Base-by-base conservation (phyloP, 306 rosid genomes). In the Fagus sylvatica region DNA sequence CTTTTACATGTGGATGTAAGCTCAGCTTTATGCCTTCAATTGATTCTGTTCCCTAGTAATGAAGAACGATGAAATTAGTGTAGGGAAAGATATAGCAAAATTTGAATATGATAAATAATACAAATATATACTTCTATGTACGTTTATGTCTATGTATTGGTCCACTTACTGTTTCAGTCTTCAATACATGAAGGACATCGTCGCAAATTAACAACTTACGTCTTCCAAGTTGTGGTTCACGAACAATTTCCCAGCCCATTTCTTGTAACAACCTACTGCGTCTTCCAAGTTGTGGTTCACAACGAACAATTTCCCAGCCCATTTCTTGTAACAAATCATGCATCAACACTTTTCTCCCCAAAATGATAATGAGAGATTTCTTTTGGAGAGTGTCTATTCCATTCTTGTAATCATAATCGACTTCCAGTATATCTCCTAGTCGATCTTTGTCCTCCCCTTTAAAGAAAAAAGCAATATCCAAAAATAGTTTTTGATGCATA, bases 381-480 rank as follows among this genome's bases (percentile, higher is more conserved):
- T 77, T 82, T 4, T 56, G 36, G 4, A 82, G 79, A 46, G 61
- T 71, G 55, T 39, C 60, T 37, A 82, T 57, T 28, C 78, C 72
- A 6, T 68, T n/a, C 22, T 48, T 5, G 32, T 40, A 36, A 33
- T 48, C 72, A 0, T 17, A 77, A 46, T 10, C 28, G 28, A 22
- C 36, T 15, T 56, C 13, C 28, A 22, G 28, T n/a, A 82, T 67
- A 5, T 77, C 16, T 36, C n/a, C 7, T 41, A 67, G 79, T 54
- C 69, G 15, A 28, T 76, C 53, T 82, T 12, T 57, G 51, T 65
- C 53, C 72, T 73, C 68, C 9, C 79, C 85, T 30, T 72, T 77
- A 7, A 77, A 82, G 34, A 82, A 77, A 16, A 82, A 77, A 0
- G 76, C 85, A 48, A 82, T 82, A 39, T 82, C 76, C 0, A 77